These are phyloP conservation scores for Tuber calosporum DNA, from an alignment of 495 filamentous ascomycete genomes.

Conservation along the genomic window DNA sequence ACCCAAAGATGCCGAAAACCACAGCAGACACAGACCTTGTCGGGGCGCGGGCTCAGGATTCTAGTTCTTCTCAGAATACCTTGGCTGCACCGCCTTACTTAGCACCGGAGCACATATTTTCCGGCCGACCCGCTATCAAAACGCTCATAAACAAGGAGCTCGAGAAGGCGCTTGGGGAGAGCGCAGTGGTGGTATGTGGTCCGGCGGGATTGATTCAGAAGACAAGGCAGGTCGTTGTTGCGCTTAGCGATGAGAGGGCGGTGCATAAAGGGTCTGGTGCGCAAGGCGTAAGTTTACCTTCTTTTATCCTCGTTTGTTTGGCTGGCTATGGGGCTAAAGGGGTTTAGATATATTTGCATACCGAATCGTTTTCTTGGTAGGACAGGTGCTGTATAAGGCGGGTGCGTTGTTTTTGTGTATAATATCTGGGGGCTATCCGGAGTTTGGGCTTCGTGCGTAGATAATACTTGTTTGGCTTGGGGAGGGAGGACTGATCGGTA, in stretches of 20 bases:
- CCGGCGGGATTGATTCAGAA: conserved; percentile 58
- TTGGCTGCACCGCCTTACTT: conserved; percentile 5
- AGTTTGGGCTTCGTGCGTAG: conserved; percentile 6
- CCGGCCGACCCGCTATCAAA: conserved; percentile 43
- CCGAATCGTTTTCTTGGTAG: conserved; percentile 38
- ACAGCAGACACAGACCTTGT: neutral
- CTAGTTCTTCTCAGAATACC: conserved; percentile 5
- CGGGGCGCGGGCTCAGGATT: conserved; percentile 6
- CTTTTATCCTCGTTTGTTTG: neutral
- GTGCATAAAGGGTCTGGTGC: conserved; percentile 88
- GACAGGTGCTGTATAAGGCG: neutral
- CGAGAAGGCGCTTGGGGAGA: conserved; percentile 73
- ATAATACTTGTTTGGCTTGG: neutral
- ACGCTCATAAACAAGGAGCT: conserved; percentile 52
- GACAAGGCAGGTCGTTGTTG: conserved; percentile 60
- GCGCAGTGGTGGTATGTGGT: conserved; percentile 74
- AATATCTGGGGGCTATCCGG: neutral
- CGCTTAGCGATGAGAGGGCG: conserved; percentile 72
- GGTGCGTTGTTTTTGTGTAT: neutral
- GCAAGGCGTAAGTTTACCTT: conserved; percentile 59
- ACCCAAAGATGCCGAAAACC: neutral
- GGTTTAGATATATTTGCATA: conserved; percentile 30
- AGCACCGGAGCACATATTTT: conserved; percentile 25
- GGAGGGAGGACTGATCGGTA: neutral
- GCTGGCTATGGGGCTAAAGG: neutral